Evolutionary conservation across 2,329 filamentous ascomycete species (phyloP), one percentile per base, ranked within the genome.

Genomic region (Teratosphaeria destructans): DNA sequence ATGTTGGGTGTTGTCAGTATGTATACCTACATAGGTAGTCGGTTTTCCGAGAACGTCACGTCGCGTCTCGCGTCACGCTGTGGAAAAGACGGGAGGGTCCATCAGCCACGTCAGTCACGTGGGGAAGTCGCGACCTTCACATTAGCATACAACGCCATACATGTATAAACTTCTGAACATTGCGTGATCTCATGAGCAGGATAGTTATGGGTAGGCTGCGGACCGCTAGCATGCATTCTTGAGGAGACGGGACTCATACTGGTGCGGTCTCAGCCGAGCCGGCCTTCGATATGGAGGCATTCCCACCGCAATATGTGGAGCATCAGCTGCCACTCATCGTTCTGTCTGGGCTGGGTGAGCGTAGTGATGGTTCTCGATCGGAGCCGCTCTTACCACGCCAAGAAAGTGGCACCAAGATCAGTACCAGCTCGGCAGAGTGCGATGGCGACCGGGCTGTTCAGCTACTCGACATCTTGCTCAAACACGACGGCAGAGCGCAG

Each of bases 241-340:
- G n/a, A 49, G 16, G 3, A 23, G 43, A 49, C n/a, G 16, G 16
- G 8, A 19, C 23, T 54, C 27, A 54, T 5, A 32, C 14, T 10
- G 27, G 32, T 27, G 32, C 27, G 7, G 16, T 35, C 32, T n/a
- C 52, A 54, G 14, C 32, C 19, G 32, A 19, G 10, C 10, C 7
- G 32, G 26, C 12, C 14, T 47, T 35, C 26, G 35, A 57, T 16
- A 94, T 94, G 89, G 88, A 94, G 74, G 88, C 83, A 68, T 93
- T 90, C 75, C 88, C 89, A 58, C 73, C 77, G 60, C 87, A 87
- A 74, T 95, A 92, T 77, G 80, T 95, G 73, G 84, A 86, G 72
- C 91, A 94, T 76, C 95, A 94, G 75, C 81, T 95, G 68, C 93
- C 93, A 39, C 81, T 96, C 60, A 77, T 97, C 62, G 79, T 95